These are phyloP conservation scores for Martiniozyma asiatica DNA, from an alignment of 1,139 yeast species.

Conservation along the genomic window DNA sequence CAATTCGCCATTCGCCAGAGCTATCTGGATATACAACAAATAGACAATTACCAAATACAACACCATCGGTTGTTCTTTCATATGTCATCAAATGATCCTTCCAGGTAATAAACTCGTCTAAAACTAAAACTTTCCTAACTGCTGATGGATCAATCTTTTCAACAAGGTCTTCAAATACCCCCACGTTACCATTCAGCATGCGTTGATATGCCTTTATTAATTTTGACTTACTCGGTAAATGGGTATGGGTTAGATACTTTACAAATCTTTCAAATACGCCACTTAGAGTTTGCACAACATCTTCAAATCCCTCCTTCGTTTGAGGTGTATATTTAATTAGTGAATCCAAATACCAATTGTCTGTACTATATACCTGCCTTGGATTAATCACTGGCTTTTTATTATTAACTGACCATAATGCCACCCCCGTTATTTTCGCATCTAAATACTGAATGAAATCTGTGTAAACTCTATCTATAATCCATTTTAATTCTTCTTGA, in stretches of 20 bases:
- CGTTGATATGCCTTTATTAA: conserved; percentile 53
- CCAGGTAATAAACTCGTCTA: conserved; percentile 80
- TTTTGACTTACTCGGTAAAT: conserved; percentile 77
- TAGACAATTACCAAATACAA: conserved; percentile 39
- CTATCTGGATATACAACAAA: conserved; percentile 75
- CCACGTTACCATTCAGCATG: conserved; percentile 38
- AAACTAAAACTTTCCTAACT: conserved; percentile 35
- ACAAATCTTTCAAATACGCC: conserved; percentile 56
- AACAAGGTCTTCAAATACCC: conserved; percentile 38
- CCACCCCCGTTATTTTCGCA: conserved; percentile 38
- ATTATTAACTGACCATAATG: conserved; percentile 2
- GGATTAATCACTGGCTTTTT: conserved; percentile 2
- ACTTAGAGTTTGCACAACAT: conserved; percentile 58
- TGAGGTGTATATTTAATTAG: conserved; percentile 71
- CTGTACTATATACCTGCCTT: neutral
- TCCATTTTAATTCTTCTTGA: conserved; percentile 34
- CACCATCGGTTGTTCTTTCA: conserved; percentile 43
- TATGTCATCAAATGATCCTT: conserved; percentile 73
- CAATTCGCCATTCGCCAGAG: conserved; percentile 68
- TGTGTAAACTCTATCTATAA: conserved; percentile 67
- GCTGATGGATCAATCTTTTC: conserved; percentile 1
- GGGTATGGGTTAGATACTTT: conserved; percentile 62
- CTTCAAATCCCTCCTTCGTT: conserved; percentile 53
- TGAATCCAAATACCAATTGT: conserved; percentile 43
- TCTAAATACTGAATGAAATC: conserved; percentile 85